Percentiles rank a stretch among this genome's conserved stretches.
phyloP scores from a whole-genome alignment of 306 rosid species.

The Prunus armeniaca region DNA sequence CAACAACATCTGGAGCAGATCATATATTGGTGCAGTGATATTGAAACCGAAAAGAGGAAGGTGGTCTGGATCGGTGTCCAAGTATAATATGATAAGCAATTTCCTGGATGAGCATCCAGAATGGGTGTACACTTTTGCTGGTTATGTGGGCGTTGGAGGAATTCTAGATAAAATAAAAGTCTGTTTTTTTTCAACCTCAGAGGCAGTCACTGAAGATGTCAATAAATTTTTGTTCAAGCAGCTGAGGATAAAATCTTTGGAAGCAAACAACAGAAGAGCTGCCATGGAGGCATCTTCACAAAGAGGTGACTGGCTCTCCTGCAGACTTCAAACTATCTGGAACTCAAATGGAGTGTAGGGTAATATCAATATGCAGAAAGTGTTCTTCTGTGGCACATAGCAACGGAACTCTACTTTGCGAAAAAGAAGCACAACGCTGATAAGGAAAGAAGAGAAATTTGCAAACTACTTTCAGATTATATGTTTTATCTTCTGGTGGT shows the following conservation, averaged over 20 bases:
- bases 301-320: slow-evolving; percentile 28
- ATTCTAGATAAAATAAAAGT: slow-evolving; percentile 3
- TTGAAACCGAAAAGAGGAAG: background rate
- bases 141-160: background rate
- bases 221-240: slow-evolving; percentile 7
- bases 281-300: slow-evolving; percentile 7
- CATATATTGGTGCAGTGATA: background rate
- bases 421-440: background rate
- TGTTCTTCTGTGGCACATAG: slow-evolving; percentile 36
- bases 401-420: slow-evolving; percentile 14
- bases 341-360: slow-evolving; percentile 21
- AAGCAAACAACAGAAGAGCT: background rate
- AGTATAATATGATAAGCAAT: slow-evolving; percentile 23
- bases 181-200: background rate
- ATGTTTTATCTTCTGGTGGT: slow-evolving; percentile 30
- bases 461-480: slow-evolving; percentile 28
- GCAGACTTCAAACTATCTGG: background rate
- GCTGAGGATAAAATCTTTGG: slow-evolving; percentile 1
- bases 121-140: background rate
- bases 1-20: background rate
- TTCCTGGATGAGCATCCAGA: slow-evolving; percentile 12
- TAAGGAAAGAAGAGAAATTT: background rate
- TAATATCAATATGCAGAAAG: slow-evolving; percentile 28
- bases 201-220: background rate
- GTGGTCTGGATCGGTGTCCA: slow-evolving; percentile 21